Conservation (phyloP, 441 rosid genomes). For the Gossypium schwendimanii region DNA sequence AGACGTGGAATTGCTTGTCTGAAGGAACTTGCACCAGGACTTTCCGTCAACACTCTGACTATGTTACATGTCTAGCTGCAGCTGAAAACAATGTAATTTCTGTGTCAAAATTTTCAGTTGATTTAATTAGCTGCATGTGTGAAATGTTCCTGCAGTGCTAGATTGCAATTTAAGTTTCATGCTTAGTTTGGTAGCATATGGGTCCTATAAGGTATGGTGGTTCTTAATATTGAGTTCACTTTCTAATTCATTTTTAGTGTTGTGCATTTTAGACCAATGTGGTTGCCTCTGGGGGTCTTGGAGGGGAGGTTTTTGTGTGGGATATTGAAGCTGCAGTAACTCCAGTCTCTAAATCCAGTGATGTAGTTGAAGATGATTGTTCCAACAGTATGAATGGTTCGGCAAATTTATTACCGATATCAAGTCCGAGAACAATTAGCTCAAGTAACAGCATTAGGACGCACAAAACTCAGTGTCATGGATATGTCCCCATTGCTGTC, state of each 20-base stretch:
- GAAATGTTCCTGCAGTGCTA: slow-evolving; percentile 22
- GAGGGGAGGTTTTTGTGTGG: slow-evolving; percentile 97
- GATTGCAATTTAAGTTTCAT: slow-evolving; percentile 18
- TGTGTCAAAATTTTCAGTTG: slow-evolving; percentile 19
- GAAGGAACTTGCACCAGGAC: slow-evolving; percentile 80
- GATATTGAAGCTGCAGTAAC: slow-evolving; percentile 80
- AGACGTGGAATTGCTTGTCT: slow-evolving; percentile 91
- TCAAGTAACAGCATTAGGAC: slow-evolving; percentile 77
- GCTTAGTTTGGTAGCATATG: slow-evolving; percentile 4
- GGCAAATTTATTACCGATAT: slow-evolving; percentile 49
- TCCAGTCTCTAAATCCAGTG: slow-evolving; percentile 66
- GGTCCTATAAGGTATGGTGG: slow-evolving; percentile 6
- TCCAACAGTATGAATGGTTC: slow-evolving; percentile 56
- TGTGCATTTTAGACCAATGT: slow-evolving; percentile 64
- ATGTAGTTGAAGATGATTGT: slow-evolving; percentile 66
- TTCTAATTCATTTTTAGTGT: slow-evolving; percentile 67
- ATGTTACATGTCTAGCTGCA: slow-evolving; percentile 90
- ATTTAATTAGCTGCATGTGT: slow-evolving; percentile 22
- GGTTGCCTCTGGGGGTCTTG: slow-evolving; percentile 99
- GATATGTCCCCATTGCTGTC: slow-evolving; percentile 69
- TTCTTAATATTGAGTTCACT: slow-evolving; percentile 22
- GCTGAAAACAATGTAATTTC: slow-evolving; percentile 88
- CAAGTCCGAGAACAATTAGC: slow-evolving; percentile 71
- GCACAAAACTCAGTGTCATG: slow-evolving; percentile 61
- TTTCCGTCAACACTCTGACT: slow-evolving; percentile 93